Percentiles rank a stretch among this genome's conserved stretches.
These are phyloP conservation scores for Furcasterigmium sp. DNA, from an alignment of 2,329 filamentous ascomycete species.

Conservation along the genomic window DNA sequence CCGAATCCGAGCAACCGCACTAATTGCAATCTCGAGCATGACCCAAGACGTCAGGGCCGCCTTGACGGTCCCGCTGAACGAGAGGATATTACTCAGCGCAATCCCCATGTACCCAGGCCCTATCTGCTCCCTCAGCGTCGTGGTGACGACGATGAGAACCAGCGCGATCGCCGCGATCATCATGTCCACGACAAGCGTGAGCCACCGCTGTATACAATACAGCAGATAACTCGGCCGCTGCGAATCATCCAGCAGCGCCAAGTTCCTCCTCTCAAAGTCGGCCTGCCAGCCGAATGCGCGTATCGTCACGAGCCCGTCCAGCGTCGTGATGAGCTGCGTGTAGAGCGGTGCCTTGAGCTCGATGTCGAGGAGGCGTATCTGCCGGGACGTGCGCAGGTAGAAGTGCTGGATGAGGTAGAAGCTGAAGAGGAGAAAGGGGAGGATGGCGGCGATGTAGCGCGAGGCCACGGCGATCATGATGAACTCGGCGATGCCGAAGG, in stretches of 20 bases:
- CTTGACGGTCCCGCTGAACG: constrained; percentile 6
- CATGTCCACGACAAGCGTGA: constrained; percentile 41
- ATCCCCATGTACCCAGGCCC: constrained; percentile 8
- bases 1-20: constrained; percentile 8
- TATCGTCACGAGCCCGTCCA: constrained; percentile 41
- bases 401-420: constrained; percentile 24
- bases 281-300: constrained; percentile 44
- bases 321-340: constrained; percentile 32
- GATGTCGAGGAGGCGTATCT: constrained; percentile 29
- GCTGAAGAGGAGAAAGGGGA: constrained; percentile 19
- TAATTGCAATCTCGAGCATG: constrained; percentile 9
- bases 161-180: constrained; percentile 37
- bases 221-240: constrained; percentile 48
- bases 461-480: constrained; percentile 19
- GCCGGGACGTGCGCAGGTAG: constrained; percentile 30
- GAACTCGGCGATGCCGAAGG: constrained; percentile 7
- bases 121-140: constrained; percentile 13
- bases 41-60: constrained; percentile 8
- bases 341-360: constrained; percentile 29
- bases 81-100: constrained; percentile 5
- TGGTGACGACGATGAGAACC: constrained; percentile 36
- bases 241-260: constrained; percentile 37
- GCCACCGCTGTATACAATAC: constrained; percentile 45
- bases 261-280: constrained; percentile 30
- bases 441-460: constrained; percentile 23